phyloP scores from a whole-genome alignment of 2,329 filamentous ascomycete species.

The Ophiostoma triangulosporum region DNA sequence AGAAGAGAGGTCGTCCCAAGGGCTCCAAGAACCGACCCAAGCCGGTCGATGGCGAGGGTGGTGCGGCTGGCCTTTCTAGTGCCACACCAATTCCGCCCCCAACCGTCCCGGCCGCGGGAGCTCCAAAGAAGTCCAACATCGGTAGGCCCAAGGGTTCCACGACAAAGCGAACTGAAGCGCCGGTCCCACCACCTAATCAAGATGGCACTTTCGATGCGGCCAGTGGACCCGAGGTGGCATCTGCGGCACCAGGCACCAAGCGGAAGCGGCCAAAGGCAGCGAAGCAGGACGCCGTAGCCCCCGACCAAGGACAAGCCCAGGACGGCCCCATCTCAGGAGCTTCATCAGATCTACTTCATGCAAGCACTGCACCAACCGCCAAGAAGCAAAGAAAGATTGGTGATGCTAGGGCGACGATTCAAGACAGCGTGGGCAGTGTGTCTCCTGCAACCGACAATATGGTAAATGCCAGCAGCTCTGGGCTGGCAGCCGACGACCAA shows the following conservation, averaged over 20 bases:
- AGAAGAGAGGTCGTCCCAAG: slow-evolving; percentile 35
- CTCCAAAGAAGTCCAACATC: slow-evolving; percentile 18
- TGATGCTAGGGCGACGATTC: slow-evolving; percentile 16
- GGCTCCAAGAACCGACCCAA: slow-evolving; percentile 38
- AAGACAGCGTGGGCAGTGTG: slow-evolving; percentile 10
- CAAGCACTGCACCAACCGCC: slow-evolving; percentile 14
- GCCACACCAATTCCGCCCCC: slow-evolving; percentile 14
- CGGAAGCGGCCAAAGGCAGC: slow-evolving; percentile 19
- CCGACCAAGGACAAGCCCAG: neutral
- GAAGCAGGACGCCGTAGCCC: slow-evolving; percentile 3
- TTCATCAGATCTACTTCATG: neutral
- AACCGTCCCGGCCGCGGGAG: slow-evolving; percentile 12
- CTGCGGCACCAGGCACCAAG: slow-evolving; percentile 15
- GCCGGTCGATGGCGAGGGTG: slow-evolving; percentile 5
- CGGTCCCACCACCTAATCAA: neutral
- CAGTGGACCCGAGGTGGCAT: neutral
- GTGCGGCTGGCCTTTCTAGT: neutral
- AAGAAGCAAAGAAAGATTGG: slow-evolving; percentile 27
- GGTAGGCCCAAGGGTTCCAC: slow-evolving; percentile 26
- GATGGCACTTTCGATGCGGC: neutral
- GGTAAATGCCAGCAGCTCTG: neutral
- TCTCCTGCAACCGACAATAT: slow-evolving; percentile 6
- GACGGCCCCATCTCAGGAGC: slow-evolving; percentile 4
- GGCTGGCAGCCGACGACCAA: slow-evolving; percentile 1
- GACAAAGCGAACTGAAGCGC: slow-evolving; percentile 15